Evolutionary conservation across 148 eudicot genomes (phyloP).

Genomic region (Fagopyrum esculentum): DNA sequence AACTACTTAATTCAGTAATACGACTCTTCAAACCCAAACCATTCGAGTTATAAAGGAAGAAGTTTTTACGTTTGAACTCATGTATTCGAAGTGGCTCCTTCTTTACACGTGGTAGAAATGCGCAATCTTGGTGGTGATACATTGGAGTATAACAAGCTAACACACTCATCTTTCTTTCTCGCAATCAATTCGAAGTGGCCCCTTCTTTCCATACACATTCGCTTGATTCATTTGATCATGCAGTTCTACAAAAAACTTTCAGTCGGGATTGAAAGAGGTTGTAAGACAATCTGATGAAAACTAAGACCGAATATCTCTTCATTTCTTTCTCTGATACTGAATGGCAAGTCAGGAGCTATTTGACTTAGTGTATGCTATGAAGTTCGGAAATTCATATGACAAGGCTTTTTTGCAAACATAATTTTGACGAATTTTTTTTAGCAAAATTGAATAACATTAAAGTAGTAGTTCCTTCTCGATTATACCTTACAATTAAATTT

Average conservation of each 20-base stretch:
- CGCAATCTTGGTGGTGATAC: conserved; percentile 90
- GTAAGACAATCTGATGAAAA: conserved; percentile 36
- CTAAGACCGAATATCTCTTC: neutral
- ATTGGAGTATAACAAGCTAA: conserved; percentile 68
- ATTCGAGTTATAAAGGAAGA: neutral
- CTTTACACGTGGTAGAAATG: conserved; percentile 82
- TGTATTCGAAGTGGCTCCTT: conserved; percentile 91
- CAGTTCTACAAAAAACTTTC: conserved; percentile 85
- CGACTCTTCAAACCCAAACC: neutral
- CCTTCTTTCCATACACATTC: neutral
- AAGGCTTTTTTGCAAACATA: too few species aligned
- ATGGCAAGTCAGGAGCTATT: neutral
- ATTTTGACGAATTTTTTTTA: too few species aligned
- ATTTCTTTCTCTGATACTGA: neutral
- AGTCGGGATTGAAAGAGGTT: conserved; percentile 64
- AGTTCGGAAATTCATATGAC: too few species aligned
- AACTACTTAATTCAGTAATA: too few species aligned
- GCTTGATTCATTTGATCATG: neutral
- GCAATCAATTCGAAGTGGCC: neutral
- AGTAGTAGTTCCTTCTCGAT: too few species aligned
- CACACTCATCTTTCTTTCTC: neutral
- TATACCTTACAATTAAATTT: too few species aligned
- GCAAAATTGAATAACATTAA: too few species aligned
- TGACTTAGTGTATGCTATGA: neutral
- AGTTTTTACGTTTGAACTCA: conserved; percentile 16